Percentiles rank a stretch among this genome's conserved stretches.
These are phyloP conservation scores for Mortierella sp. DNA, from an alignment of 371 early-diverging fungal genomes.

Conservation along the genomic window DNA sequence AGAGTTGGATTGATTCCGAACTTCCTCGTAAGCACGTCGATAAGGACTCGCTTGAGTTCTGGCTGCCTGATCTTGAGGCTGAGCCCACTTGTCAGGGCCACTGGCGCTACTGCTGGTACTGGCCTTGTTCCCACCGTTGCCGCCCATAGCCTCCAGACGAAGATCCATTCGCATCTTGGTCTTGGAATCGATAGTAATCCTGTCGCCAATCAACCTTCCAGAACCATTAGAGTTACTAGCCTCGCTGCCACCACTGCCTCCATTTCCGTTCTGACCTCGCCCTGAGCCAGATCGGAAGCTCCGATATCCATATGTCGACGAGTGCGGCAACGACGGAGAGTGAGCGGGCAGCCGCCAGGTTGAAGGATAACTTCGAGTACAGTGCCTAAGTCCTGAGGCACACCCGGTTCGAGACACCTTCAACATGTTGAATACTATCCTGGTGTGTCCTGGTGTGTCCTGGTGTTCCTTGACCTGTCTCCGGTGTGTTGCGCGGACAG, in stretches of 20 bases:
- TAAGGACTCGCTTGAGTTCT: constrained; percentile 28
- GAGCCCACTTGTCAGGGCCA: constrained; percentile 33
- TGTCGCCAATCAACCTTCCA: constrained; percentile 26
- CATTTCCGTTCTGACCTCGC: constrained; percentile 14
- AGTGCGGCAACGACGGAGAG: neutral
- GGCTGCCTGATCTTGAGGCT: constrained; percentile 14
- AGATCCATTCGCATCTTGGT: constrained; percentile 47
- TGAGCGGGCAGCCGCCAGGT: neutral
- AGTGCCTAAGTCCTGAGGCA: constrained; percentile 6
- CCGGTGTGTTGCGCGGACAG: neutral
- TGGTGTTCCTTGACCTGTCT: neutral
- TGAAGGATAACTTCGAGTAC: neutral
- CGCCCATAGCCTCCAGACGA: constrained; percentile 30
- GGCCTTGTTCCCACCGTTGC: constrained; percentile 1
- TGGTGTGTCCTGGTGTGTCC: neutral
- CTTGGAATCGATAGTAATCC: constrained; percentile 41
- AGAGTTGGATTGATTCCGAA: constrained; percentile 11
- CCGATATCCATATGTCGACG: constrained; percentile 4
- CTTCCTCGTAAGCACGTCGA: constrained; percentile 36
- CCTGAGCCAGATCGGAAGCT: constrained; percentile 26
- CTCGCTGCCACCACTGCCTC: constrained; percentile 6
- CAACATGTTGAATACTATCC: constrained; percentile 7
- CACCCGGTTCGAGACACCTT: constrained; percentile 11
- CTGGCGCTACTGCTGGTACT: neutral
- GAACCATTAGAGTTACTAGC: constrained; percentile 2